Evolutionary conservation across 169 alveolate species (phyloP).

Genomic region (Theileria orientalis): DNA sequence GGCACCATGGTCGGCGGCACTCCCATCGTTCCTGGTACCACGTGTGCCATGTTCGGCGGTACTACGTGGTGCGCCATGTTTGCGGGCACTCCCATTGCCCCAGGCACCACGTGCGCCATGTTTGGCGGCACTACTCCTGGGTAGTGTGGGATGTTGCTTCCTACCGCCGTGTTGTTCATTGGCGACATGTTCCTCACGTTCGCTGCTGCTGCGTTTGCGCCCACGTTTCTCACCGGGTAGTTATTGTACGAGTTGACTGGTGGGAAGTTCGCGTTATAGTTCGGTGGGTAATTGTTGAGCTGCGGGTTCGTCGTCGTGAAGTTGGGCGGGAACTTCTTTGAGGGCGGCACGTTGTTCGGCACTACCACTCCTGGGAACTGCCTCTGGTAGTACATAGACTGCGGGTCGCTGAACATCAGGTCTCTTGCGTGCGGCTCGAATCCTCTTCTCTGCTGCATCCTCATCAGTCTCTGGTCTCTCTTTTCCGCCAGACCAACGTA

Average conservation of each 20-base stretch:
- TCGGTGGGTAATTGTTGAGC: conserved; percentile 6
- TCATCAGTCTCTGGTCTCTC: conserved; percentile 85
- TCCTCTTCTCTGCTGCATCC: conserved; percentile 87
- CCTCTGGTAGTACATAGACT: conserved; percentile 9
- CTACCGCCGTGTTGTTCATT: background rate
- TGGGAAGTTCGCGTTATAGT: conserved; percentile 15
- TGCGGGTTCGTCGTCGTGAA: background rate
- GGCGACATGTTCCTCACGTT: conserved; percentile 25
- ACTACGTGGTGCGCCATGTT: conserved; percentile 11
- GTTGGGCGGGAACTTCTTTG: conserved; percentile 14
- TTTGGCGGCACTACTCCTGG: conserved; percentile 7
- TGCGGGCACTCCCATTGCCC: conserved; percentile 12
- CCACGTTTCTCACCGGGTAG: conserved; percentile 17
- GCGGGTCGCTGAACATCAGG: conserved; percentile 6
- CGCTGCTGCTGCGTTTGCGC: background rate
- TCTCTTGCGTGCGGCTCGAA: conserved; percentile 4
- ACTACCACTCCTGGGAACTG: background rate
- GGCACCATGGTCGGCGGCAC: conserved; percentile 5
- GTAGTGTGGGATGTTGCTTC: background rate
- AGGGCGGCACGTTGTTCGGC: conserved; percentile 12
- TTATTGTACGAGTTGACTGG: conserved; percentile 7
- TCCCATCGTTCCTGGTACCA: conserved; percentile 1
- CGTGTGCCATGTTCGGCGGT: conserved; percentile 18
- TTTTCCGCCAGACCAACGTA: conserved; percentile 92
- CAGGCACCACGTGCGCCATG: conserved; percentile 23